Evolutionary conservation across 2,329 filamentous ascomycete genomes (phyloP).

Genomic region (Arthrobotrys entomopaga): DNA sequence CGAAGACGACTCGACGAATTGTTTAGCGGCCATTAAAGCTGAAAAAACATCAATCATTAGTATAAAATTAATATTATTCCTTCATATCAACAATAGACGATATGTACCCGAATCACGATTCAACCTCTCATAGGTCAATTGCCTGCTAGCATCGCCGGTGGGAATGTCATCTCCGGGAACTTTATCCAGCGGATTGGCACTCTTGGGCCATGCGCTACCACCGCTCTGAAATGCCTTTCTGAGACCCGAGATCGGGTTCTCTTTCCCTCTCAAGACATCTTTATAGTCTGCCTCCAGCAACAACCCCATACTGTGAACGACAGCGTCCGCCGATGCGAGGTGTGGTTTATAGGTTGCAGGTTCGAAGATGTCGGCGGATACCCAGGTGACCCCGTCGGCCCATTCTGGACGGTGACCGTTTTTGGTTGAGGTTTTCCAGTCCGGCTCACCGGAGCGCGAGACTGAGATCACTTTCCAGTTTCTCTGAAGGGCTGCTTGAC

Average conservation of each 20-base stretch:
- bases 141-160: conserved; percentile 50
- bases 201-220: conserved; percentile 65
- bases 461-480: conserved; percentile 54
- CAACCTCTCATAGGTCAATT: conserved; percentile 93
- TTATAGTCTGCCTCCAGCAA: conserved; percentile 98
- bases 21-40: conserved; percentile 83
- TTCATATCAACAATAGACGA: background rate
- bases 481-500: conserved; percentile 44
- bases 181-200: conserved; percentile 69
- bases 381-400: conserved; percentile 86
- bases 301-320: conserved; percentile 96
- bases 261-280: conserved; percentile 82
- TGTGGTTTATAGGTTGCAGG: conserved; percentile 81
- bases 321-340: conserved; percentile 80
- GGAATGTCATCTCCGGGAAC: conserved; percentile 75
- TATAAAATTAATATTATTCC: background rate
- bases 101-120: conserved; percentile 78
- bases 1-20: conserved; percentile 68
- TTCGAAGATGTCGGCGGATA: conserved; percentile 84
- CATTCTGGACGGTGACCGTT: conserved; percentile 70
- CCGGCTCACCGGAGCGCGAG: conserved; percentile 48
- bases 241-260: conserved; percentile 82
- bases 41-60: conserved; percentile 60
- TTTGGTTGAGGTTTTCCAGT: conserved; percentile 44
- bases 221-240: conserved; percentile 80